Conservation (phyloP, 768 basidiomycete genomes). For the Trametes cingulata region DNA sequence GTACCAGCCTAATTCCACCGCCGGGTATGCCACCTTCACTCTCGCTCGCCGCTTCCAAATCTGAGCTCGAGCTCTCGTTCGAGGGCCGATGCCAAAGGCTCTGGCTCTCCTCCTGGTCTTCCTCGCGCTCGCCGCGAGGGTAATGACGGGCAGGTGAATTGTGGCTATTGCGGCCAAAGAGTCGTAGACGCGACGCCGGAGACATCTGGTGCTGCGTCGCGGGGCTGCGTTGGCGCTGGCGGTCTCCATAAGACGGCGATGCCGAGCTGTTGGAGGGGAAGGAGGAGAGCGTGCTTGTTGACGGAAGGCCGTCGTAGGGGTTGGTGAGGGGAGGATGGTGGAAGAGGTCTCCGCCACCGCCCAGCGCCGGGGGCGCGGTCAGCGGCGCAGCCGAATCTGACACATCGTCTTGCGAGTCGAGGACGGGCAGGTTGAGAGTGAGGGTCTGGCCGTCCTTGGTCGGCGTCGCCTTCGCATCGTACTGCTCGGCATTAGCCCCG, state of each 20-base stretch:
- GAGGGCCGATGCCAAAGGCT: constrained; percentile 27
- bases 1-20: constrained; percentile 27
- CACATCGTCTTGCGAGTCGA: constrained; percentile 15
- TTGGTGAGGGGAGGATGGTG: constrained; percentile 5
- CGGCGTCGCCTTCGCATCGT: constrained; percentile 6
- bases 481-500: constrained; percentile 23
- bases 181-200: constrained; percentile 17
- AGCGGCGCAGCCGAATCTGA: constrained; percentile 4
- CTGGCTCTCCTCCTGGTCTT: constrained; percentile 33
- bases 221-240: constrained; percentile 4
- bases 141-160: constrained; percentile 24
- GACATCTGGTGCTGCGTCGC: constrained; percentile 13
- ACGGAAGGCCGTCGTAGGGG: constrained; percentile 23
- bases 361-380: constrained; percentile 18
- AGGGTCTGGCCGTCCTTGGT: constrained; percentile 10
- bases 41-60: constrained; percentile 14
- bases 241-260: constrained; percentile 6
- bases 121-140: constrained; percentile 25
- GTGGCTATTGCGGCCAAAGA: constrained; percentile 16
- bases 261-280: constrained; percentile 23
- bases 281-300: constrained; percentile 24
- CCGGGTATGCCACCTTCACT: constrained; percentile 11
- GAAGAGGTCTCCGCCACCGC: constrained; percentile 14
- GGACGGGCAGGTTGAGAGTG: constrained; percentile 15
- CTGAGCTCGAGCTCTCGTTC: constrained; percentile 17